Base-by-base conservation (phyloP, 2,329 filamentous ascomycete genomes). In the Nemania sp. region DNA sequence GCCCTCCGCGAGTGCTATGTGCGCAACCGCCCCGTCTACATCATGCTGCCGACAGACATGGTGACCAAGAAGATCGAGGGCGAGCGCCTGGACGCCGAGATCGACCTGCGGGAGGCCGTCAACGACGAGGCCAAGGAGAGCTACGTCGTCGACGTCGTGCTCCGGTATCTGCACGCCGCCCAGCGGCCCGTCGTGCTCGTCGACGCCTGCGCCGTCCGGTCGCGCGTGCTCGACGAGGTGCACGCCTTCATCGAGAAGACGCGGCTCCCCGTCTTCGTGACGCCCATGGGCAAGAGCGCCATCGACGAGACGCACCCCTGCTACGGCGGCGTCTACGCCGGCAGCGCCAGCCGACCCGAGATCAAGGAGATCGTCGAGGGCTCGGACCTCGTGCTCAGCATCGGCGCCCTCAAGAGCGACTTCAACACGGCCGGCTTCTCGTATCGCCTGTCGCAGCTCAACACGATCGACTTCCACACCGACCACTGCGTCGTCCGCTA, bases 201-300 rank as follows among this genome's bases (percentile, higher is more conserved):
- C 5, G 92, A 97, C 74, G 90, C 90, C 35, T 95, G 91, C 69
- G 89, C 91, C 11, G 87, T 92, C 65, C 87, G 91, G 35, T 90
- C 95, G 71, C 82, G 88, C 43, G 89, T 90, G 15, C 75, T 93
- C 1, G 75, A 85, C 1, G 91, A 95, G 74, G 87, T 92, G 17
- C 86, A 90, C 67, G 83, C 85, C 7, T 79, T 97, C 15, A 79
- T 96, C 53, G 80, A 88, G 62, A 90, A 88, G 74, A 90, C 90
- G 1, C 81, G 85, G 3, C 79, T 96, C 7, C 92, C 92, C 4
- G 89, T 90, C 0, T 96, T 95, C 68, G 90, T 93, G n/a, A 90
- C 91, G 0, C 91, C 92, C 2, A 96, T 96, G 90, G 92, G 92
- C 48, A 96, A 96, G 78, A 86, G 91, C 17, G 90, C 90, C 18